Evolutionary conservation across 2,329 filamentous ascomycete genomes (phyloP).

Genomic region (Dryadomyces quercus-mongolicae): DNA sequence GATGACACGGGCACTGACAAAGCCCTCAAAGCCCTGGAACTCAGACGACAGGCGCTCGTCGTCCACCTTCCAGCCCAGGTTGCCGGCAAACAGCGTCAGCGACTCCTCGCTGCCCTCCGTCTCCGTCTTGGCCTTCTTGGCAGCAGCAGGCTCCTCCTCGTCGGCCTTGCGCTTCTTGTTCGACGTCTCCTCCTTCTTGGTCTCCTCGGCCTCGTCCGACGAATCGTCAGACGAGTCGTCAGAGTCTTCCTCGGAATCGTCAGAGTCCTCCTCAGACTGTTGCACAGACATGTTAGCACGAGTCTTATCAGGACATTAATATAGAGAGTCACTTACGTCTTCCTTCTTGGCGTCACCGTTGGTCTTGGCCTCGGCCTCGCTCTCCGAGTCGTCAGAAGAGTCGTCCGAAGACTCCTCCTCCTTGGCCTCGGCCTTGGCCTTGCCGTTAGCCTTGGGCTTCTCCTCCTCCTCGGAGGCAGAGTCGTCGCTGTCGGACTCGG

Average conservation of each 20-base stretch:
- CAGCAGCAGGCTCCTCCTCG: conserved; percentile 32
- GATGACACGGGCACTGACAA: conserved; percentile 65
- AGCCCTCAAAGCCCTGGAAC: conserved; percentile 68
- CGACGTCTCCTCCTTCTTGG: conserved; percentile 33
- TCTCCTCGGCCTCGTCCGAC: conserved; percentile 17
- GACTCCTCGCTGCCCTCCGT: conserved; percentile 27
- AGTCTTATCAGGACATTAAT: no score
- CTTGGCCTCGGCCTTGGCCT: conserved; percentile 14
- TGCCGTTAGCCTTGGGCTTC: conserved; percentile 16
- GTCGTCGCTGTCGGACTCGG: background rate
- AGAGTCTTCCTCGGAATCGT: conserved; percentile 19
- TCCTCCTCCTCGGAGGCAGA: conserved; percentile 15
- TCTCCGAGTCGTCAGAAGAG: conserved; percentile 22
- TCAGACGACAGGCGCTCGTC: conserved; percentile 70
- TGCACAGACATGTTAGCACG: background rate
- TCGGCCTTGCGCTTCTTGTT: conserved; percentile 57
- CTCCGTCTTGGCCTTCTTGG: conserved; percentile 60
- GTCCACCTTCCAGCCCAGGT: conserved; percentile 82
- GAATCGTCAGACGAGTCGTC: conserved; percentile 20
- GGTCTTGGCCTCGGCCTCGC: conserved; percentile 15
- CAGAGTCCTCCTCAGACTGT: conserved; percentile 11
- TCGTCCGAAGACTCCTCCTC: conserved; percentile 10
- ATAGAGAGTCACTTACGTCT: background rate
- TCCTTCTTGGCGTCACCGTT: conserved; percentile 18
- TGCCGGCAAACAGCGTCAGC: conserved; percentile 76